Evolutionary conservation across 495 filamentous ascomycete genomes (phyloP).

Genomic region (Aspergillus egyptiacus): DNA sequence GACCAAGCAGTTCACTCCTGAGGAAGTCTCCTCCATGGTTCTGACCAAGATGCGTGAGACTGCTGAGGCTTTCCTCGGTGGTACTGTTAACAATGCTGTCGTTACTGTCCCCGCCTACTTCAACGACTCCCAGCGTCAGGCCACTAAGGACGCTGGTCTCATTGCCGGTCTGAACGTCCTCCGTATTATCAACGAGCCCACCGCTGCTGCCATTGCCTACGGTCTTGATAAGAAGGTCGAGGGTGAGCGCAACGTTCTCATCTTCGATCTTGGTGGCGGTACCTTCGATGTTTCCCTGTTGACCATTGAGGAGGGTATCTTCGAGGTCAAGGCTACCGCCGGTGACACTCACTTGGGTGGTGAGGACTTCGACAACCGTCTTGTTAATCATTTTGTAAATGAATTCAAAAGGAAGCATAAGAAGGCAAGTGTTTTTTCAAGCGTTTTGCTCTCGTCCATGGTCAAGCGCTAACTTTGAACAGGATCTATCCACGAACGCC

Average conservation of each 20-base stretch:
- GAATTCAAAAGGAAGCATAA: constrained; percentile 92
- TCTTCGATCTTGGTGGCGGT: constrained; percentile 99
- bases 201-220: constrained; percentile 86
- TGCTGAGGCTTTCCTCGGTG: constrained; percentile 91
- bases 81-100: constrained; percentile 96
- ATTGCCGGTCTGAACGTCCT: constrained; percentile 97
- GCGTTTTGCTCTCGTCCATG: neutral
- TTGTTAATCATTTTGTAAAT: constrained; percentile 91
- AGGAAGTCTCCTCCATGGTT: constrained; percentile 97
- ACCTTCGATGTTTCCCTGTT: constrained; percentile 99
- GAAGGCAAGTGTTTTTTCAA: constrained; percentile 21
- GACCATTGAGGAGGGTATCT: constrained; percentile 98
- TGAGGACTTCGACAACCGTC: constrained; percentile 97
- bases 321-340: constrained; percentile 97
- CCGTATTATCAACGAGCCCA: constrained; percentile 99
- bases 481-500: constrained; percentile 78
- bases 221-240: constrained; percentile 94
- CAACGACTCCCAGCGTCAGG: constrained; percentile 99
- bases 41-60: constrained; percentile 97
- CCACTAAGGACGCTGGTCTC: constrained; percentile 97
- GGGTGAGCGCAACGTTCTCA: constrained; percentile 97
- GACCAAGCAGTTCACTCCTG: constrained; percentile 90
- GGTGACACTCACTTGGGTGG: constrained; percentile 99
- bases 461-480: neutral
- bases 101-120: constrained; percentile 99